Evolutionary conservation across 163 green algal species (phyloP), one percentile per base, ranked within the genome.

Genomic region (Coccomyxa subellipsoidea): DNA sequence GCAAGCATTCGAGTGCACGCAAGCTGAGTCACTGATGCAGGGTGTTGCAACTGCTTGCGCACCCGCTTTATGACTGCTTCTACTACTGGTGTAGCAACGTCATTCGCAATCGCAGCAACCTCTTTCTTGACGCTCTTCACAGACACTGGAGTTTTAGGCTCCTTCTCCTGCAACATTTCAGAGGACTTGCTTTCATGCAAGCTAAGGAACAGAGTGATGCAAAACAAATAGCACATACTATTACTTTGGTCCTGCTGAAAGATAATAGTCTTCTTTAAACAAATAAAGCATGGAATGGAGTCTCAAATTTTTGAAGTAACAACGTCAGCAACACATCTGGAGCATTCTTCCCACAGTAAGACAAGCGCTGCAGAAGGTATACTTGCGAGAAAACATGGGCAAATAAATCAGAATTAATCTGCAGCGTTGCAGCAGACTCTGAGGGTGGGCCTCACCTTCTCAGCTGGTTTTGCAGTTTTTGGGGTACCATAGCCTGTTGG

Each of bases 401-500:
- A n/a, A n/a, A n/a, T n/a, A n/a, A n/a, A n/a, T n/a, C n/a, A n/a
- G n/a, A n/a, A n/a, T n/a, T n/a, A n/a, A n/a, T n/a, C n/a, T n/a
- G n/a, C n/a, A n/a, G n/a, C n/a, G n/a, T n/a, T n/a, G n/a, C n/a
- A n/a, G n/a, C n/a, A n/a, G n/a, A n/a, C n/a, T 8, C 23, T 59
- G 47, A 27, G 21, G 1, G 15, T 59, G 47, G 5, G 47, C 23
- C 47, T 27, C 47, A 59, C 47, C 47, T 59, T 59, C 47, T 59
- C 47, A 59, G 47, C 47, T 59, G 47, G 47, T 23, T 73, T 73
- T 34, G 66, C 21, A 73, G 66, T 73, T 73, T 73, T 73, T 73
- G 66, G 66, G 66, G 66, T 73, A 18, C 66, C 66, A 73, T 73
- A 73, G 27, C 66, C 66, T 73, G 66, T 73, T 36, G 66, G 66